A percentile compares a stretch with the other conserved stretches of the same genome.
Conservation (phyloP, 495 filamentous ascomycete genomes). For the Acidomyces sp. region DNA sequence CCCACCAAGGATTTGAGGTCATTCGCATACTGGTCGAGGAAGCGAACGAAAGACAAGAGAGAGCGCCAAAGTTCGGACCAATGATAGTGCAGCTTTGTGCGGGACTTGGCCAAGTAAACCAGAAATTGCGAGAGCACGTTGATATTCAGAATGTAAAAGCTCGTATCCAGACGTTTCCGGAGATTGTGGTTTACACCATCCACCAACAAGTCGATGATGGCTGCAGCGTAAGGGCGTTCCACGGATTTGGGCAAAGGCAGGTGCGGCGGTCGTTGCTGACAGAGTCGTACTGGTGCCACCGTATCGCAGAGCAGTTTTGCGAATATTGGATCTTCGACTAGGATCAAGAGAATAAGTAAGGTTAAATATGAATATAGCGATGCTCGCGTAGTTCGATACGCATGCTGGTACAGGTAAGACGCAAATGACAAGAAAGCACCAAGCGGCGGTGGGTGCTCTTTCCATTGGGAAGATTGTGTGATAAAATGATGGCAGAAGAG, state of each 20-base stretch:
- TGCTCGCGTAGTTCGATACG: constrained; percentile 65
- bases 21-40: constrained; percentile 69
- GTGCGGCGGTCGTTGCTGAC: constrained; percentile 78
- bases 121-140: constrained; percentile 41
- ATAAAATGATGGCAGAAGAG: constrained; percentile 82
- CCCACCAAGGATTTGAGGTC: constrained; percentile 54
- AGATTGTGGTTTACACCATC: constrained; percentile 94
- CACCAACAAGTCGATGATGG: constrained; percentile 71
- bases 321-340: constrained; percentile 73
- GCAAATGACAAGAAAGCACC: constrained; percentile 73
- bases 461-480: constrained; percentile 40
- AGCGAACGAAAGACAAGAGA: constrained; percentile 77
- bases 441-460: constrained; percentile 62
- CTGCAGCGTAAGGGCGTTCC: constrained; percentile 46
- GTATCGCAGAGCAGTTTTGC: constrained; percentile 77
- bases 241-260: constrained; percentile 55
- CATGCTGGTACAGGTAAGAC: constrained; percentile 88
- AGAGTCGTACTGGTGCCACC: constrained; percentile 64
- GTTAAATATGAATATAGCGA: constrained; percentile 71
- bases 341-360: constrained; percentile 68
- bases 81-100: constrained; percentile 48
- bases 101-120: constrained; percentile 46
- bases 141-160: constrained; percentile 53
- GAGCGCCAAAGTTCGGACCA: constrained; percentile 93
- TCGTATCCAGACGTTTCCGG: constrained; percentile 66